These are phyloP conservation scores for Canavalia gladiata DNA, from an alignment of 306 rosid genomes.

Conservation along the genomic window DNA sequence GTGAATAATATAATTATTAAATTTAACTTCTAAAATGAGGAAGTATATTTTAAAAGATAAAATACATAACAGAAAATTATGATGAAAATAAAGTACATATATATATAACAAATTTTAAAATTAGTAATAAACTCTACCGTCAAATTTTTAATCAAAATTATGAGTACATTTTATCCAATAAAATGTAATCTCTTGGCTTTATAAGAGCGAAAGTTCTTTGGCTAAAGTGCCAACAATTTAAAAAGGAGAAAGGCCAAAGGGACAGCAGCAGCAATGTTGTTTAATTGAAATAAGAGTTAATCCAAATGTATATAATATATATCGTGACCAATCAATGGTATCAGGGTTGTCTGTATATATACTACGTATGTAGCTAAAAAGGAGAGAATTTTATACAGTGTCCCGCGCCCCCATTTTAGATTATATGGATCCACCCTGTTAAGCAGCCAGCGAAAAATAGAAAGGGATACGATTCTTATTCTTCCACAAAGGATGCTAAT, in stretches of 20 bases:
- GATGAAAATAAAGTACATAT: too few species aligned
- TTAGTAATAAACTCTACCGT: too few species aligned
- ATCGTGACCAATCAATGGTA: not conserved
- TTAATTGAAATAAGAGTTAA: not conserved
- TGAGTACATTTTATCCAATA: too few species aligned
- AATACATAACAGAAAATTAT: too few species aligned
- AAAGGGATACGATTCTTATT: slow-evolving; percentile 35
- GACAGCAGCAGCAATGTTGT: not conserved
- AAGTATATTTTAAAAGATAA: too few species aligned
- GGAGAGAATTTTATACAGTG: not conserved
- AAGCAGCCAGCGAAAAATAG: not conserved
- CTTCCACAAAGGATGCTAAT: slow-evolving; percentile 17
- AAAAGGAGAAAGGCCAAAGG: not conserved
- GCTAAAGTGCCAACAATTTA: not conserved
- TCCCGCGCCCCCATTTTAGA: not conserved
- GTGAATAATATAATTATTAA: too few species aligned
- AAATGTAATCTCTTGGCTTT: too few species aligned
- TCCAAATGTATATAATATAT: not conserved
- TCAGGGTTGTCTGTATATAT: not conserved
- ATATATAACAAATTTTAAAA: not conserved
- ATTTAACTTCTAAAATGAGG: too few species aligned
- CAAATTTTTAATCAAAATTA: too few species aligned
- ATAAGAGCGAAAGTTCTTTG: too few species aligned
- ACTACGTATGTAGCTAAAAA: not conserved
- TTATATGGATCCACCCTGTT: not conserved